Base-by-base conservation (phyloP, 192 early-diverging fungal genomes). In the Coemansia sp. region DNA sequence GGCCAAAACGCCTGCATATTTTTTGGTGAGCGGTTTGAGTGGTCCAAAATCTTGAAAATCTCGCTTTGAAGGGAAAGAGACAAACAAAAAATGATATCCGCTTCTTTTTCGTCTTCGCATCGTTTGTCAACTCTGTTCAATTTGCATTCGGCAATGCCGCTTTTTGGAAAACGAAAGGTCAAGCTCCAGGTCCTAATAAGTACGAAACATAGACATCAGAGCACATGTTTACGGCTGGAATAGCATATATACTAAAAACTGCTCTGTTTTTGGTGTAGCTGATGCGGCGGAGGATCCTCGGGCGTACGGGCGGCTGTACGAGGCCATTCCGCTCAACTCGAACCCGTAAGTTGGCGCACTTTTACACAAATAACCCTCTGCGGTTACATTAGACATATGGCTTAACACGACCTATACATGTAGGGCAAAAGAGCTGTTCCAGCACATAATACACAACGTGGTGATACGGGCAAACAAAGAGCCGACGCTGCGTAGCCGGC, bases 81-180 rank as follows among this genome's bases (percentile, higher is more conserved):
- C 11, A 45, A 12, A 12, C 41, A 4, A 56, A 56, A 21, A 27
- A 41, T 63, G 37, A 50, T 63, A 54, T 55, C 62, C 38, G 17
- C 52, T 41, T 32, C 37, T 6, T 45, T 22, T 38, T 53, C 37
- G 11, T 39, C 23, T 55, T 63, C 27, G 22, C 50, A 66, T 66
- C 66, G 66, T 50, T 60, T 65, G 32, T 59, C 62, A 9, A 12
- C 17, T 3, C 45, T 74, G 49, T 71, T 74, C 27, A 72, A 68
- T 65, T 72, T 65, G 22, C 63, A 70, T 56, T 79, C 66, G 37
- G 35, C 72, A 65, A 80, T 80, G 77, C 68, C 64, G 50, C 61
- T 80, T 4, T 80, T 80, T 67, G 77, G 77, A 45, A 74, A 74
- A 53, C 67, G 70, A 19, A 80, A 71, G 39, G 53, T 68, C 15